phyloP scores from a whole-genome alignment of 1,284 basidiomycete species.

The Cystobasidium pallidum region DNA sequence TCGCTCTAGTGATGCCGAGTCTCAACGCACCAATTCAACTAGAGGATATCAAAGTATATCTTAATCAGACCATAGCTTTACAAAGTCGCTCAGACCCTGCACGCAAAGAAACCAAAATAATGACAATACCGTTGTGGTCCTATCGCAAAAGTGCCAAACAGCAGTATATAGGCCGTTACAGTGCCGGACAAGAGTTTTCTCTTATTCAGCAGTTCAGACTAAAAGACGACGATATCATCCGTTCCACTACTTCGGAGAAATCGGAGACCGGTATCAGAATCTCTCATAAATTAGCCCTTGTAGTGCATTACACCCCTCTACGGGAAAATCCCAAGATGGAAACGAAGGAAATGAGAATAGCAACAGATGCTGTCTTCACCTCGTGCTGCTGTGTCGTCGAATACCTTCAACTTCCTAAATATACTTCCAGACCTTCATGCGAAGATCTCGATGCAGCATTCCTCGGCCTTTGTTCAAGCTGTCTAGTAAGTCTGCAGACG shows the following conservation, averaged over 20 bases:
- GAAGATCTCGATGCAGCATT: slow-evolving; percentile 28
- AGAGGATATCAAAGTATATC: slow-evolving; percentile 40
- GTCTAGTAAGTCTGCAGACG: slow-evolving; percentile 18
- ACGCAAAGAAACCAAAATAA: slow-evolving; percentile 10
- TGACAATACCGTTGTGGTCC: slow-evolving; percentile 32
- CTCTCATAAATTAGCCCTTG: slow-evolving; percentile 28
- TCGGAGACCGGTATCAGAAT: slow-evolving; percentile 34
- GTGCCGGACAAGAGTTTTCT: slow-evolving; percentile 25
- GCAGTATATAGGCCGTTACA: slow-evolving; percentile 14
- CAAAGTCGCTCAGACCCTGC: slow-evolving; percentile 13
- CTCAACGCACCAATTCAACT: slow-evolving; percentile 18
- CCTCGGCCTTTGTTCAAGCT: slow-evolving; percentile 23
- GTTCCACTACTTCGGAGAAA: slow-evolving; percentile 20
- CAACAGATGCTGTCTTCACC: slow-evolving; percentile 30
- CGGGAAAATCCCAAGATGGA: slow-evolving; percentile 23
- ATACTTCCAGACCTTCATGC: slow-evolving; percentile 5
- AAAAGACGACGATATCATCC: slow-evolving; percentile 32
- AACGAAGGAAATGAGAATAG: slow-evolving; percentile 41
- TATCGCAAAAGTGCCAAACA: slow-evolving; percentile 7
- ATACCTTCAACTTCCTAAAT: slow-evolving; percentile 33
- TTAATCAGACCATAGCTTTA: slow-evolving; percentile 24
- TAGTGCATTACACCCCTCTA: slow-evolving; percentile 31
- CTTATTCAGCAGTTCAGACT: slow-evolving; percentile 34
- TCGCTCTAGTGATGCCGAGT: slow-evolving; percentile 27
- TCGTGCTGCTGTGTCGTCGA: slow-evolving; percentile 41